A percentile compares a stretch with the other conserved stretches of the same genome.
These are phyloP conservation scores for Leishmania lainsoni DNA, from an alignment of 208 protist genomes.

Conservation along the genomic window DNA sequence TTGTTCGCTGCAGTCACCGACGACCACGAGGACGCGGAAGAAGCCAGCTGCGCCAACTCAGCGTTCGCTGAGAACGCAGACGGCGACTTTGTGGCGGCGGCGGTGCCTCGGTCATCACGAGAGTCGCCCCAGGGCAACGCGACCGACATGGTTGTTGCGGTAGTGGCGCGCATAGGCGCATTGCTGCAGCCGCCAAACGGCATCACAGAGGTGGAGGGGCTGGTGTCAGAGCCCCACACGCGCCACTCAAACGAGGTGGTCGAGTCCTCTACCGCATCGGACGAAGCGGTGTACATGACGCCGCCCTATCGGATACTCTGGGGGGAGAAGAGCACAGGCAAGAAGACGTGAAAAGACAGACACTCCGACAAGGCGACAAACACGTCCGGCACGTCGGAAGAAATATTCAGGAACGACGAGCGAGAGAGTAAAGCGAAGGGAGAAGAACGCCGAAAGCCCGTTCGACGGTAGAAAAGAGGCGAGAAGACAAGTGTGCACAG, in stretches of 20 bases:
- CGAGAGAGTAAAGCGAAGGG: not conserved
- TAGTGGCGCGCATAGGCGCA: not conserved
- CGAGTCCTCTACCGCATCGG: not conserved
- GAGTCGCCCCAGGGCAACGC: not conserved
- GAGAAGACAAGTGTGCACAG: no score
- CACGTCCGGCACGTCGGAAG: no score
- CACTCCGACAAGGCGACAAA: not conserved
- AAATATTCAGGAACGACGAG: not conserved
- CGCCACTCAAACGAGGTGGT: slow-evolving; percentile 1
- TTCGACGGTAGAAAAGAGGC: not conserved
- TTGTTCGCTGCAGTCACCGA: not conserved
- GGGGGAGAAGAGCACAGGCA: not conserved
- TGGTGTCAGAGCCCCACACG: slow-evolving; percentile 8
- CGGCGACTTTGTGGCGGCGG: not conserved
- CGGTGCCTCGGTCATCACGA: not conserved
- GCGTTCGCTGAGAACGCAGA: not conserved
- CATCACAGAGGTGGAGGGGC: not conserved
- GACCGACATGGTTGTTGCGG: not conserved
- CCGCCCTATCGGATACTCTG: no score
- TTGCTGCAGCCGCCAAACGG: not conserved
- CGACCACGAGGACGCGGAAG: slow-evolving; percentile 1
- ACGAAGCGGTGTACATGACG: not conserved
- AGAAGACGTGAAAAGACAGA: not conserved
- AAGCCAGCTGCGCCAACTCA: not conserved
- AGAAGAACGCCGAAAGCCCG: not conserved